These are phyloP conservation scores for Termitomyces sp. DNA, from an alignment of 768 basidiomycete species.

Conservation along the genomic window DNA sequence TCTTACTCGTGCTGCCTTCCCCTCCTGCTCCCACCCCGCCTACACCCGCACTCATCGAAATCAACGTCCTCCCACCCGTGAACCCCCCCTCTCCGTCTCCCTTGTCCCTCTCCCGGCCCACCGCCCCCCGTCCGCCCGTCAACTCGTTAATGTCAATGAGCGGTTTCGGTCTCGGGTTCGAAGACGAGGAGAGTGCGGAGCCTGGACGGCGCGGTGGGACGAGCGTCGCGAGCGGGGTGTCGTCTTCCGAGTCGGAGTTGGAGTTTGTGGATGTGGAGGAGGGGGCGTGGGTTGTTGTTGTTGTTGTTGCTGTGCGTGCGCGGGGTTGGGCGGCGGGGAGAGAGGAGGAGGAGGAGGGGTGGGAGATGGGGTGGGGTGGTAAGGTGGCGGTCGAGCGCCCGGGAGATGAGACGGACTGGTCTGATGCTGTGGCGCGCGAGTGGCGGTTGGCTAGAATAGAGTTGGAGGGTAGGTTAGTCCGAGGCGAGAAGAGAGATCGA, in stretches of 20 bases:
- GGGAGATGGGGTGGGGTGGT: background rate
- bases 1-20: too few species aligned
- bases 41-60: too few species aligned
- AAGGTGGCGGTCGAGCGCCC: background rate
- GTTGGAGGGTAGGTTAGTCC: too few species aligned
- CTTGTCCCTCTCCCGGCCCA: conserved; percentile 6
- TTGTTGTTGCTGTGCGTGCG: background rate
- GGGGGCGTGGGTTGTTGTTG: background rate
- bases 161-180: conserved; percentile 29
- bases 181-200: conserved; percentile 44
- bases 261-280: background rate
- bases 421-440: conserved; percentile 23
- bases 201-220: conserved; percentile 64
- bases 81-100: conserved; percentile 29
- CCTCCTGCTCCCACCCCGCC: conserved; percentile 1
- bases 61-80: conserved; percentile 32
- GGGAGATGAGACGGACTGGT: conserved; percentile 19
- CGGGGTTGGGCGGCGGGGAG: background rate
- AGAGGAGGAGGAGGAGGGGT: background rate
- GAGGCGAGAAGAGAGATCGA: too few species aligned
- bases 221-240: conserved; percentile 62
- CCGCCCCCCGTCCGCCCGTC: conserved; percentile 15
- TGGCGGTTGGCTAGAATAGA: conserved; percentile 20
- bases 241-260: conserved; percentile 35
- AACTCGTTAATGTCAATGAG: conserved; percentile 50